Evolutionary conservation across 2,329 filamentous ascomycete species (phyloP), one percentile per base, ranked within the genome.

Genomic region (Dothistroma pini): DNA sequence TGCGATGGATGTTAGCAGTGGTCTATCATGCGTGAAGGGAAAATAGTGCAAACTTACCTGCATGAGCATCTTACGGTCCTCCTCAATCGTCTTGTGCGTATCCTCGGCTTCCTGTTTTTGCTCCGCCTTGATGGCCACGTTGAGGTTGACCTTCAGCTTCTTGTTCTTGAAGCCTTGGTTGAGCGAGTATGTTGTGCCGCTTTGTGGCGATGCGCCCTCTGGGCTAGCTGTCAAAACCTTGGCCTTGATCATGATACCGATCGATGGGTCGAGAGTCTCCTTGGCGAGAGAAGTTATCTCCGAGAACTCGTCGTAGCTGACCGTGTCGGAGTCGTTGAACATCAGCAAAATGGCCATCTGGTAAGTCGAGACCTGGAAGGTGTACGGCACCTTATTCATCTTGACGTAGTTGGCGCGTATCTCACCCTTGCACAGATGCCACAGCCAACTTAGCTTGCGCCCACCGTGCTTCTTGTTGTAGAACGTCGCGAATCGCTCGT

Each of bases 11-110:
- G 66, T 78, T 73, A 78, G 76, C 61, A 66, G 19, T 21, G 29
- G 41, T 11, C 9, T 25, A 16, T 21, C 48, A 5, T 31, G 22
- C 7, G n/a, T n/a, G 12, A 16, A 34, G 64, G 47, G 48, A 59
- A 56, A 59, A 16, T 53, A 22, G 14, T 29, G 48, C 29, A 58
- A 66, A 82, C 88, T 77, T 84, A 96, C 93, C 88, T 99, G 95
- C 74, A 97, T 89, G 61, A 99, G 85, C 63, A 99, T 82, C 79
- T 97, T 97, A 64, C 95, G 86, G 76, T 99, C 95, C 78, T 99
- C 95, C 80, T 99, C 95, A 69, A 99, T 97, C 2, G 92, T 97
- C 86, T 99, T 99, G 82, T 97, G 96, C 7, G 95, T 99, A 74
- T 99, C 95, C 64, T 91, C 93, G 66, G 92, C 89, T 76, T 99